Evolutionary conservation across 192 early-diverging fungal genomes (phyloP), one percentile per base, ranked within the genome.

Genomic region (Polychytrium aggregatum): DNA sequence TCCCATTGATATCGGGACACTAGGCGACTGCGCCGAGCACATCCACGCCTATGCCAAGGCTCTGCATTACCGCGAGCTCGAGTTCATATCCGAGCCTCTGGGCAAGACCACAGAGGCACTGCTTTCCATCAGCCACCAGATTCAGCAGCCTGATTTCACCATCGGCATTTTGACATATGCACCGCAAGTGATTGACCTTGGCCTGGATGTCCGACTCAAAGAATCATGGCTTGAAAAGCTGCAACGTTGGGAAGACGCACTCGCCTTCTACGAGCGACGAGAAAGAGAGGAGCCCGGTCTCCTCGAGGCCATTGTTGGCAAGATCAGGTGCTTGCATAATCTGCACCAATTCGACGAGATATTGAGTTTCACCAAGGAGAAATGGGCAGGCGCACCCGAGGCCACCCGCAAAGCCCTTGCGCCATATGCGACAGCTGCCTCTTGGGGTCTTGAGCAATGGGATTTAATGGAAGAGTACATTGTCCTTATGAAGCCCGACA

Each of bases 21-120:
- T 98, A 20, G 91, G 88, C 11, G 68, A 75, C 22, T 97, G 88
- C 52, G 95, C 95, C 2, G 74, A 82, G 45, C 86, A 85, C 46
- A 96, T 90, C 50, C 89, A 97, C 57, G 92, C 95, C 0, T 86
- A 86, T 59, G 92, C 95, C 28, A 97, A 97, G 66, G 95, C 93
- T n/a, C 70, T 98, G 40, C 95, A 97, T 56, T 98, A 97, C 69
- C 91, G 90, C 52, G 95, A 98, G 63, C 71, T 88, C 4, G 90
- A 95, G 70, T 98, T 93, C 63, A 68, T 84, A 18, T 67, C 81
- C 6, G 85, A 90, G 28, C 81, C 86, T 25, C 72, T 85, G 4
- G 78, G 86, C 24, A 82, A 83, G 20, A 89, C 87, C 0, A 88
- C 96, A 24, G 90, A 92, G 53, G 78, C 81, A 51, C 69, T 98